Percentiles rank a stretch among this genome's conserved stretches.
phyloP scores from a whole-genome alignment of 805 yeast genomes.

The Teunomyces aglyptinius region DNA sequence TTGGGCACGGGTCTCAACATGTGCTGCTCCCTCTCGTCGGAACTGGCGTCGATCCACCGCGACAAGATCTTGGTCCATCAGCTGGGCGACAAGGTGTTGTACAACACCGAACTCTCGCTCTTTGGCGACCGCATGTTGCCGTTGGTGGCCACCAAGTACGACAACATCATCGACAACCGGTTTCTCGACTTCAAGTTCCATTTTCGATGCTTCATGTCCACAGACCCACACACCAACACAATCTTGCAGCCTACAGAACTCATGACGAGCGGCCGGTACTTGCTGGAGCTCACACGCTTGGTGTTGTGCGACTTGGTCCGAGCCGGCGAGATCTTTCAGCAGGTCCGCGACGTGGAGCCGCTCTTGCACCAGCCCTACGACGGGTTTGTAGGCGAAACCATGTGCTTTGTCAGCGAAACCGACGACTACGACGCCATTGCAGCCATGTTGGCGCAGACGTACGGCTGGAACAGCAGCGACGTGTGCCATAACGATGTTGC shows the following conservation, averaged over 20 bases:
- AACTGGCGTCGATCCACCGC: constrained; percentile 16
- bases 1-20: constrained; percentile 69
- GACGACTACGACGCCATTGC: constrained; percentile 17
- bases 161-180: constrained; percentile 36
- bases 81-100: constrained; percentile 18
- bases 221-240: constrained; percentile 20
- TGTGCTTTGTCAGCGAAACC: constrained; percentile 39
- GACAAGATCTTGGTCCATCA: constrained; percentile 9
- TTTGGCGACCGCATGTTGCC: constrained; percentile 44
- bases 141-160: constrained; percentile 36
- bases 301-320: constrained; percentile 36
- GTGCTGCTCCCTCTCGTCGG: constrained; percentile 38
- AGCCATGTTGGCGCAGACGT: constrained; percentile 17
- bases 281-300: constrained; percentile 52
- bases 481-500: constrained; percentile 26
- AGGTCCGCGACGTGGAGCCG: constrained; percentile 7
- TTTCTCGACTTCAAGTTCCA: constrained; percentile 16
- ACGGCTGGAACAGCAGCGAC: constrained; percentile 17
- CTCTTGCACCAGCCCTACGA: constrained; percentile 21
- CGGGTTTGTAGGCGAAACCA: constrained; percentile 40
- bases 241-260: constrained; percentile 58
- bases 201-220: constrained; percentile 31
- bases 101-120: constrained; percentile 56
- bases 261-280: constrained; percentile 54
- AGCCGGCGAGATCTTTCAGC: constrained; percentile 26